phyloP scores from a whole-genome alignment of 495 filamentous ascomycete genomes.

The Tuber borchii region DNA sequence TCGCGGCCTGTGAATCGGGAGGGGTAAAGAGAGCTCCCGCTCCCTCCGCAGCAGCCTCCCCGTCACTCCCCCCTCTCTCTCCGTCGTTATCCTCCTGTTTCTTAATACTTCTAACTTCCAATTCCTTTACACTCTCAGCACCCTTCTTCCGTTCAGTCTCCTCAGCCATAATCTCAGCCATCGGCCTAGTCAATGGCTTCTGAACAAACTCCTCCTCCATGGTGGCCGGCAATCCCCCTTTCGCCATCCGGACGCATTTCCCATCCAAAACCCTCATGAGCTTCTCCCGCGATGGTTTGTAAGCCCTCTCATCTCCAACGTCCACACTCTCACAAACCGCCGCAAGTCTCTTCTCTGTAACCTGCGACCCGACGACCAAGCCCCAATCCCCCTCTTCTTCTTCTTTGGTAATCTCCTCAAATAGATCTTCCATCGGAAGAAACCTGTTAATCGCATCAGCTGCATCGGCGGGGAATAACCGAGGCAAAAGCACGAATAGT shows the following conservation, averaged over 20 bases:
- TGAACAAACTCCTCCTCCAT: conserved; percentile 80
- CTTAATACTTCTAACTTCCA: conserved; percentile 70
- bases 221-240: conserved; percentile 61
- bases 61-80: conserved; percentile 47
- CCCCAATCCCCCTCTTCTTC: conserved; percentile 42
- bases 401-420: conserved; percentile 52
- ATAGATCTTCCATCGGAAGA: conserved; percentile 70
- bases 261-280: conserved; percentile 58
- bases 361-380: conserved; percentile 41
- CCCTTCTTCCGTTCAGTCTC: conserved; percentile 18
- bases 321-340: conserved; percentile 72
- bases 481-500: conserved; percentile 74
- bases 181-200: conserved; percentile 65
- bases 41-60: conserved; percentile 31
- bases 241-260: conserved; percentile 67
- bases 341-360: conserved; percentile 51
- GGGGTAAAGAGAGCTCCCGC: conserved; percentile 40
- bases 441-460: conserved; percentile 53
- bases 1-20: conserved; percentile 40
- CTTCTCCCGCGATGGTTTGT: conserved; percentile 64
- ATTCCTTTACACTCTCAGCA: conserved; percentile 58
- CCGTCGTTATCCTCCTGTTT: conserved; percentile 63
- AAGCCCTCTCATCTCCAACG: conserved; percentile 74
- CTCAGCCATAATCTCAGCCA: conserved; percentile 17
- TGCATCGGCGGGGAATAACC: conserved; percentile 48